phyloP scores from a whole-genome alignment of 75 land plant genomes.

The Ceratopteris richardii region DNA sequence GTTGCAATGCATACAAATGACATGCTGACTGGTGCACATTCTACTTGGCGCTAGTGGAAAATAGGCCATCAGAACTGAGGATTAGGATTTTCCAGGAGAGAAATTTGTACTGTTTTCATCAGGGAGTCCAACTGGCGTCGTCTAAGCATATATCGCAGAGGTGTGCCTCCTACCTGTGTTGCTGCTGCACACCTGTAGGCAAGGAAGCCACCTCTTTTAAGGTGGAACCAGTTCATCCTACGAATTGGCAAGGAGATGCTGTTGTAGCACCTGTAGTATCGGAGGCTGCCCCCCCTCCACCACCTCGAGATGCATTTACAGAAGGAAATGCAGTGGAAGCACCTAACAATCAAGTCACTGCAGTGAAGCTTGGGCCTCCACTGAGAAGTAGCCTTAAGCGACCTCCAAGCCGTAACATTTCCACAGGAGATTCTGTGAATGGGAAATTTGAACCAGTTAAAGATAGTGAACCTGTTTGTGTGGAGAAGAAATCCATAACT shows the following conservation, averaged over 20 bases:
- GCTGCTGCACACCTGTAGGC: neutral
- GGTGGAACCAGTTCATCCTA: constrained; percentile 3
- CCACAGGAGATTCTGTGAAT: neutral
- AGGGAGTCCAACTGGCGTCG: neutral
- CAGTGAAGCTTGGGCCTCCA: constrained; percentile 1
- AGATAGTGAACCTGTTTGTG: neutral
- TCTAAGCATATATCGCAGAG: neutral
- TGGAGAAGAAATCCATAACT: neutral
- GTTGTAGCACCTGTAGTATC: neutral
- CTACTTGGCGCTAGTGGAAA: no score
- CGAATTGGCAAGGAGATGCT: constrained; percentile 1
- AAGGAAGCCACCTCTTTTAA: constrained; percentile 4
- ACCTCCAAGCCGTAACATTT: neutral
- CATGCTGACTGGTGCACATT: no score
- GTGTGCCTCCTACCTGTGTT: constrained; percentile 2
- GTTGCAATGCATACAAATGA: no score
- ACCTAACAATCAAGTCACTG: neutral
- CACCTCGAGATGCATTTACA: neutral
- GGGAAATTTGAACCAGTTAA: neutral
- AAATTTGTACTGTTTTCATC: neutral
- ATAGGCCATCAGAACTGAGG: no score
- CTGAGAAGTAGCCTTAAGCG: neutral
- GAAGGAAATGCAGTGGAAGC: neutral
- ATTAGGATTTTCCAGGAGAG: neutral
- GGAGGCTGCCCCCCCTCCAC: neutral